These are phyloP conservation scores for Lactarius hengduanensis DNA, from an alignment of 768 basidiomycete genomes.

Conservation along the genomic window DNA sequence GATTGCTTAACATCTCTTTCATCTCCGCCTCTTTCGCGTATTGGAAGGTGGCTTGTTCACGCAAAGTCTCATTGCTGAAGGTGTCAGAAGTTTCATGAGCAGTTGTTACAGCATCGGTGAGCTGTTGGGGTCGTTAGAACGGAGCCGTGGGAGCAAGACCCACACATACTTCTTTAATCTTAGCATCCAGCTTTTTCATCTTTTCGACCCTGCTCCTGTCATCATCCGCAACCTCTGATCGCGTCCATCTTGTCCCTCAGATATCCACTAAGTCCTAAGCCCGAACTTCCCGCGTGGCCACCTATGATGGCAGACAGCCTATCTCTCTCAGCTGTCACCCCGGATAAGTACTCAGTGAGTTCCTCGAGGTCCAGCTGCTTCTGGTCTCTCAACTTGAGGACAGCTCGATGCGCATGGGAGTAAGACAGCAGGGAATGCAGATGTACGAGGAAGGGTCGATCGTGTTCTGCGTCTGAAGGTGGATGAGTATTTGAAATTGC, in stretches of 20 bases:
- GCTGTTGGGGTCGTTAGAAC: conserved; percentile 44
- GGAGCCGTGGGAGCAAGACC: not conserved
- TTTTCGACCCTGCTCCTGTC: conserved; percentile 90
- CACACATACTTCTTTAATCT: conserved; percentile 86
- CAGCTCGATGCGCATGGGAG: conserved; percentile 89
- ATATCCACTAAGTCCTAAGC: conserved; percentile 84
- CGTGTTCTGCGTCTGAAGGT: conserved; percentile 74
- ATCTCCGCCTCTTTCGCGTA: conserved; percentile 91
- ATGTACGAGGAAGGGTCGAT: conserved; percentile 90
- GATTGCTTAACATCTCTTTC: conserved; percentile 88
- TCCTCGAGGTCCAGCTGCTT: conserved; percentile 99
- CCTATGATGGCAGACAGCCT: conserved; percentile 84
- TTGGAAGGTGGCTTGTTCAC: conserved; percentile 90
- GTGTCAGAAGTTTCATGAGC: conserved; percentile 96
- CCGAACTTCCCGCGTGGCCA: conserved; percentile 83
- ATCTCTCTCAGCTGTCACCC: conserved; percentile 91
- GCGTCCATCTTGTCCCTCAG: conserved; percentile 90
- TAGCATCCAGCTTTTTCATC: conserved; percentile 87
- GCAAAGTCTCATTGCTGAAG: conserved; percentile 92
- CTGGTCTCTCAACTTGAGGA: conserved; percentile 93
- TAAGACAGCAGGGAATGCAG: conserved; percentile 93
- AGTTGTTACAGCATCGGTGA: conserved; percentile 94
- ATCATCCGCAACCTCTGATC: conserved; percentile 88
- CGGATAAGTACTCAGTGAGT: conserved; percentile 89
- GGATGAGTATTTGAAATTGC: not conserved